Evolutionary conservation across 2,329 filamentous ascomycete genomes (phyloP).

Genomic region (Microdochium nivale): DNA sequence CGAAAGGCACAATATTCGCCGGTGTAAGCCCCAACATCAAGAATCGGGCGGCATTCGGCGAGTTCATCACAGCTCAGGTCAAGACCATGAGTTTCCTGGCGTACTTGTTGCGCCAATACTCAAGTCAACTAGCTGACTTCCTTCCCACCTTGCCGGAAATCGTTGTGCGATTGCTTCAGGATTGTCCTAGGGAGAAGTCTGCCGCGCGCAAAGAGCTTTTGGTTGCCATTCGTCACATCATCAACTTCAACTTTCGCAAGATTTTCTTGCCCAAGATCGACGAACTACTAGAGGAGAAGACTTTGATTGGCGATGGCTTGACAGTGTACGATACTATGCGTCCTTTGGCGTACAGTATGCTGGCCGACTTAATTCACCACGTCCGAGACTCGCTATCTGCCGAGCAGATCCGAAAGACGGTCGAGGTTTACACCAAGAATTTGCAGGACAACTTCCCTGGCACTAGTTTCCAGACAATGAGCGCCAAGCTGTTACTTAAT

Average conservation of each 20-base stretch:
- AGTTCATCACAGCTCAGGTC: slow-evolving; percentile 95
- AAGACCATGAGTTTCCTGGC: slow-evolving; percentile 99
- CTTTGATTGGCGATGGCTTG: slow-evolving; percentile 87
- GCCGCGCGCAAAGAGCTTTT: slow-evolving; percentile 88
- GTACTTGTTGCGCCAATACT: slow-evolving; percentile 82
- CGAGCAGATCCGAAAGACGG: slow-evolving; percentile 88
- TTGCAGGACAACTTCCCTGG: slow-evolving; percentile 93
- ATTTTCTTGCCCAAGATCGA: slow-evolving; percentile 95
- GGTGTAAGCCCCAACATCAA: slow-evolving; percentile 91
- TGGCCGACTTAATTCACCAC: slow-evolving; percentile 96
- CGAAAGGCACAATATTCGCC: slow-evolving; percentile 75
- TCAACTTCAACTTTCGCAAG: slow-evolving; percentile 96
- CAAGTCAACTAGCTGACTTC: slow-evolving; percentile 81
- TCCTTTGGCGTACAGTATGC: slow-evolving; percentile 94
- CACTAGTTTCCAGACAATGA: slow-evolving; percentile 99
- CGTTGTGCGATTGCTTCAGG: slow-evolving; percentile 82
- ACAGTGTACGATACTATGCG: slow-evolving; percentile 97
- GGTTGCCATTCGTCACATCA: slow-evolving; percentile 94
- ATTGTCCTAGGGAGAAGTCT: slow-evolving; percentile 92
- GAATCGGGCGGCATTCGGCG: slow-evolving; percentile 88
- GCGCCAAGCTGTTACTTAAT: slow-evolving; percentile 89
- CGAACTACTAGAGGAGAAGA: slow-evolving; percentile 87
- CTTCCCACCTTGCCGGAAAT: slow-evolving; percentile 77
- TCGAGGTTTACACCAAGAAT: slow-evolving; percentile 95
- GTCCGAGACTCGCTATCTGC: slow-evolving; percentile 81